Percentiles rank a stretch among this genome's conserved stretches.
These are phyloP conservation scores for Agrocybe pediades DNA, from an alignment of 768 basidiomycete species.

Conservation along the genomic window DNA sequence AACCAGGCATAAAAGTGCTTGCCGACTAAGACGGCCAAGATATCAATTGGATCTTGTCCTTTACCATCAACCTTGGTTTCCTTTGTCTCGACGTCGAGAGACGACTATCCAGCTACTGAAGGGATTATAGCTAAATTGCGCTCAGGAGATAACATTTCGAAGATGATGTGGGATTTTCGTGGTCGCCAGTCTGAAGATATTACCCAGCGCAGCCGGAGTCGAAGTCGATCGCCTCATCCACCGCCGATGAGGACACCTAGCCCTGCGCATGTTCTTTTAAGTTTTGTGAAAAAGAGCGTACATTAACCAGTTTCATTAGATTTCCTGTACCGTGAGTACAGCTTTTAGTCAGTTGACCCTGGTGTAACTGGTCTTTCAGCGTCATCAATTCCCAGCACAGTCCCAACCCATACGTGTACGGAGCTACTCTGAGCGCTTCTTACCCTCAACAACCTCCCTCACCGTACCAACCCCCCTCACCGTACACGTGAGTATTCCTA, in stretches of 20 bases:
- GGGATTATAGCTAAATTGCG: background rate
- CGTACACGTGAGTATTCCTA: background rate
- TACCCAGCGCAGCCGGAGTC: conserved; percentile 8
- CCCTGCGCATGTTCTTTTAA: conserved; percentile 26
- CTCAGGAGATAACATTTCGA: background rate
- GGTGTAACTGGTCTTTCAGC: background rate
- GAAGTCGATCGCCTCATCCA: conserved; percentile 25
- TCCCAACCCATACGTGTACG: background rate
- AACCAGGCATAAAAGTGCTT: background rate
- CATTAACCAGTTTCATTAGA: conserved; percentile 14
- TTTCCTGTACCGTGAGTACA: conserved; percentile 31
- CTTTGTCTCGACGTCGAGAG: background rate
- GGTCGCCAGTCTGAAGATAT: conserved; percentile 15
- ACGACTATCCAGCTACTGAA: background rate
- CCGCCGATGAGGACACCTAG: conserved; percentile 27
- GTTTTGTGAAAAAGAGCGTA: background rate
- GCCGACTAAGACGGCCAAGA: conserved; percentile 12
- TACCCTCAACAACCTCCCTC: background rate
- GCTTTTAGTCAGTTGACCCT: no score
- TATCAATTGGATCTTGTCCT: conserved; percentile 8
- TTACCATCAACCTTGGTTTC: background rate
- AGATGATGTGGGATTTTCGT: conserved; percentile 45
- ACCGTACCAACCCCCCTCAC: background rate
- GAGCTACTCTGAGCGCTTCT: background rate
- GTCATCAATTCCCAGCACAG: background rate